These are phyloP conservation scores for Tanacetum coccineum DNA, from an alignment of 129 eudicot species.

Conservation along the genomic window DNA sequence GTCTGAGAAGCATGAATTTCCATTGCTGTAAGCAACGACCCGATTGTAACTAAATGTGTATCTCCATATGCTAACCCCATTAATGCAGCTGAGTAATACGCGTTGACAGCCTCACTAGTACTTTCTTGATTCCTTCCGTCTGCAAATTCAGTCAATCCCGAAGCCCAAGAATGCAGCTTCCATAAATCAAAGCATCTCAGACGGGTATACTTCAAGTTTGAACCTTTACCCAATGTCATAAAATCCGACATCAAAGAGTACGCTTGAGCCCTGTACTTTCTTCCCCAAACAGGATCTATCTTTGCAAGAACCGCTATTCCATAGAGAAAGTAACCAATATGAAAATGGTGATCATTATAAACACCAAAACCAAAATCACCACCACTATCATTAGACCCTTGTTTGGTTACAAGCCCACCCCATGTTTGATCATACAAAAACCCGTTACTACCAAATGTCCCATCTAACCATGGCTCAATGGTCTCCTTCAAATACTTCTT, in stretches of 20 bases:
- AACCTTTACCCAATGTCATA: conserved; percentile 58
- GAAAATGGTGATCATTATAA: conserved; percentile 77
- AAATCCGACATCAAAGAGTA: conserved; percentile 71
- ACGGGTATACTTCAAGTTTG: conserved; percentile 41
- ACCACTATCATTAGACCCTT: no score
- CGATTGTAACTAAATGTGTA: conserved; percentile 53
- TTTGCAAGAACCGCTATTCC: conserved; percentile 70
- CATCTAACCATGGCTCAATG: no score
- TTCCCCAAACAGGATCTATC: conserved; percentile 69
- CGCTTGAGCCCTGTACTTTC: conserved; percentile 62
- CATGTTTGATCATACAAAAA: no score
- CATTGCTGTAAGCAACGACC: conserved; percentile 59
- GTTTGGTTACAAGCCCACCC: no score
- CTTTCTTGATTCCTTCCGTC: conserved; percentile 85
- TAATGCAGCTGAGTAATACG: conserved; percentile 76
- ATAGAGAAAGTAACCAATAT: conserved; percentile 68
- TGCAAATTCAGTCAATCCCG: conserved; percentile 69
- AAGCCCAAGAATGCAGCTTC: conserved; percentile 92
- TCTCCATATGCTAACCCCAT: conserved; percentile 87
- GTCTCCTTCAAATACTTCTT: no score
- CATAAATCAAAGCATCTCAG: conserved; percentile 80
- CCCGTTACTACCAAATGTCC: no score
- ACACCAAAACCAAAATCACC: conserved; percentile 88
- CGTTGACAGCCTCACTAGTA: conserved; percentile 95
- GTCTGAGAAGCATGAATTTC: conserved; percentile 74